phyloP scores from a whole-genome alignment of 192 early-diverging fungal genomes.

The Obelidium mucronatum region DNA sequence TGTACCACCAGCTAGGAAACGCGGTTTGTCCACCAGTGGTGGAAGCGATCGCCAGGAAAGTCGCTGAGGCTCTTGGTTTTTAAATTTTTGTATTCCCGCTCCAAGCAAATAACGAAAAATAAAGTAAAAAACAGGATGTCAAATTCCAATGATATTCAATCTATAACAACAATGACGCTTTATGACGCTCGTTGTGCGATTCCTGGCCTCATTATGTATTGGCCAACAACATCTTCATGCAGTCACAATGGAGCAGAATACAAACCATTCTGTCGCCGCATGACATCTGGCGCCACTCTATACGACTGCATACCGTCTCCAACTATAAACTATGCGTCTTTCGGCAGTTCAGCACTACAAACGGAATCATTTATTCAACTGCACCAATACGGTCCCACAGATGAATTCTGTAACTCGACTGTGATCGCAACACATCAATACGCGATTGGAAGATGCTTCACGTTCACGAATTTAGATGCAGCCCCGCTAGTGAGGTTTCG shows the following conservation, averaged over 20 bases:
- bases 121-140: neutral
- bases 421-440: neutral
- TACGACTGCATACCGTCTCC: neutral
- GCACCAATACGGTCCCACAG: neutral
- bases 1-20: slow-evolving; percentile 30
- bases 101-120: neutral
- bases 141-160: neutral
- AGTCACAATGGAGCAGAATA: no score
- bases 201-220: neutral
- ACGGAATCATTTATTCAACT: neutral
- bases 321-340: neutral
- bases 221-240: no score
- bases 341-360: neutral
- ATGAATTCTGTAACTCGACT: neutral
- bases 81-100: neutral
- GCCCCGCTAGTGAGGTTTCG: neutral
- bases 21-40: slow-evolving; percentile 25
- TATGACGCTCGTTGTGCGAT: neutral
- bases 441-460: neutral
- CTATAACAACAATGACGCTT: neutral
- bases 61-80: neutral
- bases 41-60: neutral
- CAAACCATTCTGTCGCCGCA: neutral
- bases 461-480: neutral
- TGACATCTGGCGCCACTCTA: neutral